Evolutionary conservation across 345 rosid species (phyloP).

Genomic region (Cardiospermum halicacabum): DNA sequence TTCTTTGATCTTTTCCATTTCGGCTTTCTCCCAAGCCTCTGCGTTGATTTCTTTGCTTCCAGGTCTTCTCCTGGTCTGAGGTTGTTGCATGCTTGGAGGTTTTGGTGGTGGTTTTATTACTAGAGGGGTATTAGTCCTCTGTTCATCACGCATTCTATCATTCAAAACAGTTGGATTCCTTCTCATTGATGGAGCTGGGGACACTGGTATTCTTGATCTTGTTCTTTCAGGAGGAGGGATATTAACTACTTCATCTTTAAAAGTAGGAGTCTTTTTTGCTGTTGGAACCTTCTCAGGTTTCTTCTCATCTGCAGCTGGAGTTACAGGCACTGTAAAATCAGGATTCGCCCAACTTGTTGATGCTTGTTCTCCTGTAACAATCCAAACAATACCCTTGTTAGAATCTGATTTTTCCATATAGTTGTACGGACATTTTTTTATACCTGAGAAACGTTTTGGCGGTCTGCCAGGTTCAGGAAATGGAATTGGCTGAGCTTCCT

Average conservation of each 20-base stretch:
- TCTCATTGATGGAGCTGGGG: conserved; percentile 26
- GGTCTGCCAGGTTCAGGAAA: conserved; percentile 8
- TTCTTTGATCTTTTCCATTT: conserved; percentile 41
- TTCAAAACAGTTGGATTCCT: conserved; percentile 22
- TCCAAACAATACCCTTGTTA: neutral
- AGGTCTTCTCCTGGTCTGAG: conserved; percentile 12
- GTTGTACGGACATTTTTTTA: neutral
- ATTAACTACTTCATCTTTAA: conserved; percentile 23
- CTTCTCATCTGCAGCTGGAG: conserved; percentile 13
- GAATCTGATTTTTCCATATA: neutral
- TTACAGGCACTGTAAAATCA: conserved; percentile 10
- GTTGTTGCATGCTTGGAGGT: too few relatives aligned
- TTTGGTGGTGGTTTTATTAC: conserved; percentile 3
- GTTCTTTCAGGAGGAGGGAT: conserved; percentile 5
- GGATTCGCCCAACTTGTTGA: neutral
- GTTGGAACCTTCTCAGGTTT: conserved; percentile 15
- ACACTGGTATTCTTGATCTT: conserved; percentile 9
- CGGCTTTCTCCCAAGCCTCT: conserved; percentile 55
- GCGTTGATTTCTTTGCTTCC: conserved; percentile 28
- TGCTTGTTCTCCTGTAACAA: conserved; percentile 18
- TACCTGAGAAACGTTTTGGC: conserved; percentile 22
- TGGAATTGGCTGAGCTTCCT: conserved; percentile 10
- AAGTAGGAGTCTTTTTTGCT: conserved; percentile 22
- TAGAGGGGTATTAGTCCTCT: conserved; percentile 11
- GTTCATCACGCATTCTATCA: conserved; percentile 8